These are phyloP conservation scores for Rhizopus delemar DNA, from an alignment of 371 early-diverging fungal species.

Conservation along the genomic window DNA sequence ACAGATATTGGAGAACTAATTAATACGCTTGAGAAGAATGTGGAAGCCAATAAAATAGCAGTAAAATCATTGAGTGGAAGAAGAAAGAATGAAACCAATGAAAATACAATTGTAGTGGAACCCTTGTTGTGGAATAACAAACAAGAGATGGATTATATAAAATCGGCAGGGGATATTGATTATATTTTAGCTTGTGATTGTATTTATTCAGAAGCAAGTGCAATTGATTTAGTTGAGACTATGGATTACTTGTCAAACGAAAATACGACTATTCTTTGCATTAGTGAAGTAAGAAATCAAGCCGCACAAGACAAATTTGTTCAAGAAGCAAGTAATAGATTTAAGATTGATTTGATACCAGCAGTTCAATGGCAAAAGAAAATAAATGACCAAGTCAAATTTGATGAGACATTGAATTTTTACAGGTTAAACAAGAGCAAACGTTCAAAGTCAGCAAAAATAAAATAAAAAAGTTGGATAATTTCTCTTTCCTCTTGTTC, in stretches of 20 bases:
- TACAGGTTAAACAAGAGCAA: slow-evolving; percentile 38
- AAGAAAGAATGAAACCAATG: slow-evolving; percentile 31
- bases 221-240: slow-evolving; percentile 48
- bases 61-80: slow-evolving; percentile 44
- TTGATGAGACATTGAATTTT: slow-evolving; percentile 51
- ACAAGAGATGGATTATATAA: slow-evolving; percentile 35
- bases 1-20: slow-evolving; percentile 53
- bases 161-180: slow-evolving; percentile 41
- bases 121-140: slow-evolving; percentile 51
- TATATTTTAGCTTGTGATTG: slow-evolving; percentile 57
- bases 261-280: slow-evolving; percentile 47
- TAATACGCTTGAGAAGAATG: slow-evolving; percentile 45
- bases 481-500: slow-evolving; percentile 4
- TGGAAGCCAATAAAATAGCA: slow-evolving; percentile 40
- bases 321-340: slow-evolving; percentile 36
- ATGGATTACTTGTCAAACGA: slow-evolving; percentile 40
- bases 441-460: slow-evolving; percentile 22
- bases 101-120: slow-evolving; percentile 31
- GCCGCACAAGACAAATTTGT: slow-evolving; percentile 55
- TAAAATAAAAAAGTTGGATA: not conserved
- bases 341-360: slow-evolving; percentile 46
- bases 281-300: slow-evolving; percentile 55
- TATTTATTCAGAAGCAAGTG: slow-evolving; percentile 59
- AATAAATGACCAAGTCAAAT: slow-evolving; percentile 33
- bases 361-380: slow-evolving; percentile 47